These are phyloP conservation scores for Gentiana straminea DNA, from an alignment of 257 asterid genomes.

Conservation along the genomic window DNA sequence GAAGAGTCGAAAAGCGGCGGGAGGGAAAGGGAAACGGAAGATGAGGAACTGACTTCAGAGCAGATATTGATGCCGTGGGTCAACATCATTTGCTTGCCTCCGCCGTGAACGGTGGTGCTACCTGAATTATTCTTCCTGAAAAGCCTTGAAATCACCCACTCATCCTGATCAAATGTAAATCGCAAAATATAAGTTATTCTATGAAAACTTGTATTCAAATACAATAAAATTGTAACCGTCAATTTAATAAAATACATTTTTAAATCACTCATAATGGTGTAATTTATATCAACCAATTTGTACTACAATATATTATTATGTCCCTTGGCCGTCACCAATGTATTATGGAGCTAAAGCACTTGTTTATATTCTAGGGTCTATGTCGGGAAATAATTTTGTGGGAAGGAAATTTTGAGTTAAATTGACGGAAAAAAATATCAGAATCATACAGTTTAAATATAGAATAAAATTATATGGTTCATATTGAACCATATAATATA, in stretches of 20 bases:
- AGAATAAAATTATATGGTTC: too few relatives aligned
- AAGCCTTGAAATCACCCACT: slow-evolving; percentile 91
- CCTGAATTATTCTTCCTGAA: slow-evolving; percentile 49
- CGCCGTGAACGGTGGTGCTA: slow-evolving; percentile 15
- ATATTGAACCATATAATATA: too few relatives aligned
- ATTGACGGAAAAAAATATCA: too few relatives aligned
- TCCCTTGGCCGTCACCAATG: background rate
- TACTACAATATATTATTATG: background rate
- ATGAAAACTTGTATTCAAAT: background rate
- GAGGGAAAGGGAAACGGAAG: slow-evolving; percentile 60
- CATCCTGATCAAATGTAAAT: slow-evolving; percentile 37
- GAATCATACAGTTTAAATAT: too few relatives aligned
- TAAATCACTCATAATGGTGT: too few relatives aligned
- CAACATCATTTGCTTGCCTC: slow-evolving; percentile 31
- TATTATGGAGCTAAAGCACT: too few relatives aligned
- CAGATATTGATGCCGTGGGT: slow-evolving; percentile 12
- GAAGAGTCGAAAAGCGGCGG: slow-evolving; percentile 59
- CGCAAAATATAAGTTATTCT: background rate
- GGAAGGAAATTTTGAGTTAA: too few relatives aligned
- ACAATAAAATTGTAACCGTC: too few relatives aligned
- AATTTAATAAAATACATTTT: too few relatives aligned
- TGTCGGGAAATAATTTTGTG: too few relatives aligned
- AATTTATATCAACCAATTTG: background rate
- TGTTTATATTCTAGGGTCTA: too few relatives aligned
- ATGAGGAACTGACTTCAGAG: slow-evolving; percentile 52